Evolutionary conservation across 1,139 yeast genomes (phyloP), one percentile per base, ranked within the genome.

Genomic region (Lipomyces yarrowii): DNA sequence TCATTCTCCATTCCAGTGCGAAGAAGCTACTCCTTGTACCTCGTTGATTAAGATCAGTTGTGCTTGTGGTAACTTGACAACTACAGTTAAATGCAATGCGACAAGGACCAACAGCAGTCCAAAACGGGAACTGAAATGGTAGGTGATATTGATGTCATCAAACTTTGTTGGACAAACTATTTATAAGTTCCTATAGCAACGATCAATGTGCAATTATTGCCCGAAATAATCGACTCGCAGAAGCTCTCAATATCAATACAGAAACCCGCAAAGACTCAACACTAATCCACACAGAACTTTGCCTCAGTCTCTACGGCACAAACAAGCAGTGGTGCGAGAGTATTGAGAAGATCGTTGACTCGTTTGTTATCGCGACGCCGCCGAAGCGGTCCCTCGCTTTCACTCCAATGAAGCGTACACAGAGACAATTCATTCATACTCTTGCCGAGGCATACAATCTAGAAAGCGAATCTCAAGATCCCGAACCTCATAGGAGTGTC

Each of bases 401-500:
- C 77, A 87, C 87, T 26, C 88, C 93, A 18, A 91, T 92, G 96
- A 81, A 79, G 62, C 75, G 81, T 10, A 84, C 87, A 8, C 94
- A 91, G 74, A 82, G 97, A 60, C 82, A 81, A 71, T 91, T 91
- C 74, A 78, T 92, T 23, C 94, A 88, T 73, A 86, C 86, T 65
- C 74, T 92, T 57, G 88, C 93, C 0, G 84, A 81, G 46, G 77
- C 85, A 0, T 91, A 81, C 74, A 80, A 82, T 8, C 74, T 91
- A 18, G 86, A 85, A 72, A 81, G 89, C 0, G 92, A 90, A 73
- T 85, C 94, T 0, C 93, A 90, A 71, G 97, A 91, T 75, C 84
- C 84, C 1, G 97, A 91, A 70, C 97, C 97, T 0, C 82, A 86
- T 65, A 78, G 97, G 70, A 85, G 88, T 15, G 93, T 91, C 0